phyloP scores from a whole-genome alignment of 306 rosid species.

The Psophocarpus tetragonolobus region DNA sequence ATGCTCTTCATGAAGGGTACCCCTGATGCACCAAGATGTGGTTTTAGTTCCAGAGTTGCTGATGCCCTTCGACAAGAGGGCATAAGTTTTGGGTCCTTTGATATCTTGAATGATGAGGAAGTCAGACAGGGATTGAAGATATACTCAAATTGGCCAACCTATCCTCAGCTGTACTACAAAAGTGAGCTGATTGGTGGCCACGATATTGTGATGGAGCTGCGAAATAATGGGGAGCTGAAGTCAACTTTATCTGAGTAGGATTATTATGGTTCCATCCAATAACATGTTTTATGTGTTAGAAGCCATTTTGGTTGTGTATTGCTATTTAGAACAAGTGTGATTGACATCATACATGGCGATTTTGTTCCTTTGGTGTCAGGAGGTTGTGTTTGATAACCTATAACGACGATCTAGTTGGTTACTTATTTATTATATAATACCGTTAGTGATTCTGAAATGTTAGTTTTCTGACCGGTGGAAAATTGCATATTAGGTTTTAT shows the following conservation, averaged over 20 bases:
- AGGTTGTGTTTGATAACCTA: conserved; percentile 39
- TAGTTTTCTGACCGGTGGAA: not conserved
- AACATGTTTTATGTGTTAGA: conserved; percentile 22
- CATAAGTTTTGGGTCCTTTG: conserved; percentile 73
- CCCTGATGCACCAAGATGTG: conserved; percentile 87
- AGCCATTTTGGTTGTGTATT: conserved; percentile 29
- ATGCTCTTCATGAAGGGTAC: conserved; percentile 94
- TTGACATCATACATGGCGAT: conserved; percentile 18
- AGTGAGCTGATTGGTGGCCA: conserved; percentile 90
- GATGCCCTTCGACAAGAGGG: conserved; percentile 72
- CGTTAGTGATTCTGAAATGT: not conserved
- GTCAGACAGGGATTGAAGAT: conserved; percentile 89
- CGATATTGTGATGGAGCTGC: conserved; percentile 81
- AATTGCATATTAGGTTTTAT: conserved; percentile 5
- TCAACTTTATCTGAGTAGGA: conserved; percentile 67
- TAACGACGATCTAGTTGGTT: conserved; percentile 34
- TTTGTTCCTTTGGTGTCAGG: conserved; percentile 41
- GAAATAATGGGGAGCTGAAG: conserved; percentile 71
- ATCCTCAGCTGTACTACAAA: conserved; percentile 88
- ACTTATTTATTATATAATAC: conserved; percentile 6
- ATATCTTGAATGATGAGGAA: conserved; percentile 72
- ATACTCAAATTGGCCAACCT: conserved; percentile 95
- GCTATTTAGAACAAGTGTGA: conserved; percentile 31
- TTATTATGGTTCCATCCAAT: conserved; percentile 31
- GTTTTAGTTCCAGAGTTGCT: conserved; percentile 89